Evolutionary conservation across 2,329 filamentous ascomycete species (phyloP), one percentile per base, ranked within the genome.

Genomic region (Neofusicoccum parvum): DNA sequence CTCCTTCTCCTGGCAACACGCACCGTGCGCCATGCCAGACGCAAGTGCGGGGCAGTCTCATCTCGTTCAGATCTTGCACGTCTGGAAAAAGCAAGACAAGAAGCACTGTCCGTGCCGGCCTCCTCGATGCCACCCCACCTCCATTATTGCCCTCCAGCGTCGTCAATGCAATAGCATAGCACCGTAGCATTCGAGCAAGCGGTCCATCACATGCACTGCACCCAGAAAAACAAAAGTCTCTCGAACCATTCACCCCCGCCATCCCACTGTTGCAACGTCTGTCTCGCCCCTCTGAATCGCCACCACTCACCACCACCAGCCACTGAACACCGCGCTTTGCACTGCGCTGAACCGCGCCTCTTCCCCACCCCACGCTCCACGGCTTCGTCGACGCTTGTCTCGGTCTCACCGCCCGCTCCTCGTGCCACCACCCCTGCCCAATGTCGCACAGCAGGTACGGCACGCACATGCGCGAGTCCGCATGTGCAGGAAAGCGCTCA

Each of bases 371-470:
- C 34, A 39, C 50, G 34, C 34, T 39, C n/a, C 50, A 39, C 50
- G 10, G 34, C 50, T 3, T 34, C 12, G 17, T 32, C 9, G 7
- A 45, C n/a, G 23, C 46, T 20, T 59, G 54, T 59, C 54, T 59
- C 39, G 54, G 39, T 15, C n/a, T 59, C 54, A 59, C 54, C 54
- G 54, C 54, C 54, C 54, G 39, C 54, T n/a, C 54, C 54, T 32
- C 54, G 36, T 59, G 45, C 39, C 54, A 59, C 54, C 54, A 34
- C 9, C 39, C 54, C n/a, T 59, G 54, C 54, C 39, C 54, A 59
- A 59, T 59, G 54, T 59, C 41, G 15, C 54, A 59, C 54, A 43
- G 23, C 54, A 59, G 5, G 27, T 32, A 32, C 27, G 27, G 39
- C 39, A 59, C 54, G 54, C 54, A 59, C 41, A 59, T 27, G 41